phyloP scores from a whole-genome alignment of 495 filamentous ascomycete species.

The Apodospora peruviana region DNA sequence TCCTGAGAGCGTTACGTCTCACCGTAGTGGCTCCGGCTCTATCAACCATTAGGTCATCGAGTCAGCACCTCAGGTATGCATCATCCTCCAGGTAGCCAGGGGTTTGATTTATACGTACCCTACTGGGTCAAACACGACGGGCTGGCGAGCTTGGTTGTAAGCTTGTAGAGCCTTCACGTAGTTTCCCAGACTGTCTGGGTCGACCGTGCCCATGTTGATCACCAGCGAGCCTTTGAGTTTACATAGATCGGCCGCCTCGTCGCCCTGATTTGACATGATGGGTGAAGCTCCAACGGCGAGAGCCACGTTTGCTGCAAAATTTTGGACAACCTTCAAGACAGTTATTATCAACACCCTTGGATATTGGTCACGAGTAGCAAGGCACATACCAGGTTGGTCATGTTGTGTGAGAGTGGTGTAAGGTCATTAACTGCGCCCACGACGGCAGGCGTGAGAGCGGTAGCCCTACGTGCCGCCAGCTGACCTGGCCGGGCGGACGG shows the following conservation, averaged over 20 bases:
- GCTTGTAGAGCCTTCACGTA: constrained; percentile 57
- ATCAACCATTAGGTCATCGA: not conserved
- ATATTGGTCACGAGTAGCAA: not conserved
- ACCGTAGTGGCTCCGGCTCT: constrained; percentile 72
- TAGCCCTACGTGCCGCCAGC: constrained; percentile 52
- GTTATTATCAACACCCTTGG: too few species aligned
- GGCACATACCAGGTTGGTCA: constrained; percentile 67
- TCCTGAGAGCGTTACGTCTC: constrained; percentile 63
- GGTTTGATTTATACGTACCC: constrained; percentile 45
- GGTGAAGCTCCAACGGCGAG: constrained; percentile 80
- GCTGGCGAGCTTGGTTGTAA: constrained; percentile 70
- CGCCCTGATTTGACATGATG: constrained; percentile 86
- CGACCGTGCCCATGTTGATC: constrained; percentile 93
- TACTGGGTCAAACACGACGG: constrained; percentile 85
- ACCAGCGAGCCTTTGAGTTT: constrained; percentile 63
- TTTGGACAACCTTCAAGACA: constrained; percentile 85
- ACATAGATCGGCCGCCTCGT: constrained; percentile 75
- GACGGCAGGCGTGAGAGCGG: constrained; percentile 48
- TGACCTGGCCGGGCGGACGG: too few species aligned
- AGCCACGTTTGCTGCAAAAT: constrained; percentile 86
- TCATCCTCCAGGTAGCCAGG: too few species aligned
- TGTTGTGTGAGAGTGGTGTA: constrained; percentile 85
- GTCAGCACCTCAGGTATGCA: too few species aligned
- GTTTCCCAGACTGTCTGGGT: constrained; percentile 61
- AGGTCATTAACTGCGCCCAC: constrained; percentile 52